phyloP scores from a whole-genome alignment of 495 filamentous ascomycete genomes.

The Aspergillus homomorphus region DNA sequence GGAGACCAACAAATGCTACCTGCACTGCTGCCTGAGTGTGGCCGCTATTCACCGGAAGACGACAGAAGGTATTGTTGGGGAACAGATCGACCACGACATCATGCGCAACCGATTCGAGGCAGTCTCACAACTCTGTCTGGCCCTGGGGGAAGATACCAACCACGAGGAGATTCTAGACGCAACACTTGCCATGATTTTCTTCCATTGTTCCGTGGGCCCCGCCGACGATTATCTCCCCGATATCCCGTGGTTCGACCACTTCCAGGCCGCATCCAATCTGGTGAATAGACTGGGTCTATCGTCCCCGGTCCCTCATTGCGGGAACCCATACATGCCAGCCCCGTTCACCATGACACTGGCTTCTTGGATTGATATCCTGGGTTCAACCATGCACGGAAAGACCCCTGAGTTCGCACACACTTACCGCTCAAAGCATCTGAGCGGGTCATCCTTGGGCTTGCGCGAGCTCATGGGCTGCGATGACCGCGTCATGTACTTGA shows the following conservation, averaged over 20 bases:
- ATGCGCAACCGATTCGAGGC: slow-evolving; percentile 89
- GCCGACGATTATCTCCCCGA: slow-evolving; percentile 85
- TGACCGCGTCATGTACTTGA: slow-evolving; percentile 95
- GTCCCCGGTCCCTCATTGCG: slow-evolving; percentile 54
- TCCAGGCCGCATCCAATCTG: slow-evolving; percentile 81
- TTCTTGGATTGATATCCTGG: slow-evolving; percentile 96
- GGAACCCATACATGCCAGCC: slow-evolving; percentile 55
- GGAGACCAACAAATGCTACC: slow-evolving; percentile 85
- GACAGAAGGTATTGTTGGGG: slow-evolving; percentile 59
- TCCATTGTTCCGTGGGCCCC: slow-evolving; percentile 88
- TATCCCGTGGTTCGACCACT: slow-evolving; percentile 96
- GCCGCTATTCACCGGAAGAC: slow-evolving; percentile 93
- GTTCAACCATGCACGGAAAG: slow-evolving; percentile 84
- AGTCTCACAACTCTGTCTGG: slow-evolving; percentile 80
- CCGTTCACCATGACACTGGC: slow-evolving; percentile 95
- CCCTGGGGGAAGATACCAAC: slow-evolving; percentile 72
- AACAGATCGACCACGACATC: slow-evolving; percentile 87
- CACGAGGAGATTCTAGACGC: slow-evolving; percentile 90
- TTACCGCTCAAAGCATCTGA: slow-evolving; percentile 87
- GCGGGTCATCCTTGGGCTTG: slow-evolving; percentile 67
- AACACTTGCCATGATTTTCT: slow-evolving; percentile 94
- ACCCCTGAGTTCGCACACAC: slow-evolving; percentile 86
- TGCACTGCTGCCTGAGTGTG: slow-evolving; percentile 95
- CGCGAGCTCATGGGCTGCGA: slow-evolving; percentile 97
- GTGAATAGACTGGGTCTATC: slow-evolving; percentile 83